Percentiles rank a stretch among this genome's conserved stretches.
phyloP scores from a whole-genome alignment of 768 basidiomycete species.

The Russula sp. region DNA sequence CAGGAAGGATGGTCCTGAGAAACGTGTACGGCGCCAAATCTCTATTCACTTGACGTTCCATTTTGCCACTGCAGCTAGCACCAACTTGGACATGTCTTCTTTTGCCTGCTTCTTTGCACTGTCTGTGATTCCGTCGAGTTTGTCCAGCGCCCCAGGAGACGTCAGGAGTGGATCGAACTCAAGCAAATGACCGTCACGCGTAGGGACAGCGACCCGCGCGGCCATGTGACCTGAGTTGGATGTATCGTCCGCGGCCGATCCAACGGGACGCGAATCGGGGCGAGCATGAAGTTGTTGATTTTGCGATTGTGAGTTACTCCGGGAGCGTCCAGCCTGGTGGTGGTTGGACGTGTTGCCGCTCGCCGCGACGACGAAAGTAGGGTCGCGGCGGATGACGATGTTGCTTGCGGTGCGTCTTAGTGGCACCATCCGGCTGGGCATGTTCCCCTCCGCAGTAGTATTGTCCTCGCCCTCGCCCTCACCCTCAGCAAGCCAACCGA shows the following conservation, averaged over 20 bases:
- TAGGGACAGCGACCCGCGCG: conserved; percentile 71
- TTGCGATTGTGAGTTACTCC: conserved; percentile 35
- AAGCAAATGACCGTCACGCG: conserved; percentile 71
- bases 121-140: conserved; percentile 68
- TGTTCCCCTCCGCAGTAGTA: background rate
- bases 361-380: conserved; percentile 32
- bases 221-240: conserved; percentile 30
- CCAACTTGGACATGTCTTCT: conserved; percentile 64
- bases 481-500: conserved; percentile 43
- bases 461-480: background rate
- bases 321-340: conserved; percentile 34
- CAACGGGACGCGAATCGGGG: conserved; percentile 21
- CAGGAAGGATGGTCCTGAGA: background rate
- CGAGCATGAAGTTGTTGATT: conserved; percentile 19
- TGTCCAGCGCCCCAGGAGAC: conserved; percentile 64
- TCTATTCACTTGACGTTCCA: conserved; percentile 41
- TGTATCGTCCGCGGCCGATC: background rate
- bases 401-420: conserved; percentile 41
- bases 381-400: conserved; percentile 55
- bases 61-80: conserved; percentile 66
- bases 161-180: conserved; percentile 79
- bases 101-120: conserved; percentile 79
- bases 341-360: conserved; percentile 21
- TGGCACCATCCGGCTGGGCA: conserved; percentile 20
- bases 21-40: background rate